Evolutionary conservation across 1,284 basidiomycete species (phyloP).

Genomic region (Laetiporus sulphureus): DNA sequence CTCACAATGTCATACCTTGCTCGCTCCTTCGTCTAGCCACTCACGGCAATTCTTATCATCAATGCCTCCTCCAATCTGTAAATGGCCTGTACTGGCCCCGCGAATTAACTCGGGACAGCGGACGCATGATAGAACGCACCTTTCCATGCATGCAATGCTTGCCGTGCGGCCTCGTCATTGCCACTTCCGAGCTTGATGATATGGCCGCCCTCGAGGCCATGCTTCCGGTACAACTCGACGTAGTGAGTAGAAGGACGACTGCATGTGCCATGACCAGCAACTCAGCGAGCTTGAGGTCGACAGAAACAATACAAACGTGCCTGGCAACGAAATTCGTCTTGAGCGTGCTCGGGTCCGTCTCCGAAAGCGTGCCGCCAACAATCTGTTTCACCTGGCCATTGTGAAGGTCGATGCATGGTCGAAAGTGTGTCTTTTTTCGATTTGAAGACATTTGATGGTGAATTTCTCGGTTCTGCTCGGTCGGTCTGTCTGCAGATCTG

Average conservation of each 20-base stretch:
- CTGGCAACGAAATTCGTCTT: slow-evolving; percentile 92
- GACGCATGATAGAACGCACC: slow-evolving; percentile 31
- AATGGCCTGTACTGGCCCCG: slow-evolving; percentile 38
- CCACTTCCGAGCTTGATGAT: slow-evolving; percentile 93
- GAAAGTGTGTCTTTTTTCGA: slow-evolving; percentile 42
- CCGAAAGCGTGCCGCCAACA: slow-evolving; percentile 88
- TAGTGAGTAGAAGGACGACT: slow-evolving; percentile 83
- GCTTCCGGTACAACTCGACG: slow-evolving; percentile 69
- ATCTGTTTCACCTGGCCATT: slow-evolving; percentile 97
- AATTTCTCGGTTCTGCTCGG: no score
- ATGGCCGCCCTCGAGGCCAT: slow-evolving; percentile 82
- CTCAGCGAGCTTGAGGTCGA: slow-evolving; percentile 1
- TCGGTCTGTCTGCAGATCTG: no score
- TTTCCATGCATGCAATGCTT: slow-evolving; percentile 83
- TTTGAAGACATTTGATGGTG: no score
- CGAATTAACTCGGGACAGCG: not conserved
- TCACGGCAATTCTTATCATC: slow-evolving; percentile 71
- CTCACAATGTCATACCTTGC: slow-evolving; percentile 87
- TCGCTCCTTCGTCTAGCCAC: slow-evolving; percentile 89
- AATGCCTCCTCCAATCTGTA: slow-evolving; percentile 96
- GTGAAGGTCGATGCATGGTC: slow-evolving; percentile 97
- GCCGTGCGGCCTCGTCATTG: slow-evolving; percentile 83
- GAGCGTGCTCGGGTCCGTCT: slow-evolving; percentile 54
- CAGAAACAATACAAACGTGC: slow-evolving; percentile 36
- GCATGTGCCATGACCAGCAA: slow-evolving; percentile 8